These are phyloP conservation scores for Lasiosphaeria ovina DNA, from an alignment of 495 filamentous ascomycete species.

Conservation along the genomic window DNA sequence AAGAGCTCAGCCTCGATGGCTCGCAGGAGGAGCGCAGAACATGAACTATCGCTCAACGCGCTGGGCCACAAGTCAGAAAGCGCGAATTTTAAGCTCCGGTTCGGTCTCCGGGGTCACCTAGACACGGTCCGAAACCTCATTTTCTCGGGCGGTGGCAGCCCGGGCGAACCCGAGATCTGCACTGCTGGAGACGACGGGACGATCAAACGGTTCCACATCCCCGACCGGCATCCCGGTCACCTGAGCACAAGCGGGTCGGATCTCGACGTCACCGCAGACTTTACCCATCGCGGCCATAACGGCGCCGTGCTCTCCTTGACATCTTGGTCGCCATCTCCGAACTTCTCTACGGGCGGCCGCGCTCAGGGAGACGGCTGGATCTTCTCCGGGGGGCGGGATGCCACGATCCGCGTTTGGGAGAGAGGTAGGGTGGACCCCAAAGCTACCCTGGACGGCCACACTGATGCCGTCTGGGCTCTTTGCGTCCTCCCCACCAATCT, in stretches of 20 bases:
- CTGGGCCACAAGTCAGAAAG: slow-evolving; percentile 55
- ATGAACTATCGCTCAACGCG: slow-evolving; percentile 50
- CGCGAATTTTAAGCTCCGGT: slow-evolving; percentile 83
- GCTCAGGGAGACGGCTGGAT: slow-evolving; percentile 92
- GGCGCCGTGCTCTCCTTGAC: slow-evolving; percentile 87
- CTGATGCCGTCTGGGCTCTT: slow-evolving; percentile 92
- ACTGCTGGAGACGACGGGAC: slow-evolving; percentile 94
- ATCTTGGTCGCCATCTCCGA: slow-evolving; percentile 78
- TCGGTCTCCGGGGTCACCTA: slow-evolving; percentile 86
- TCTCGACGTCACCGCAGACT: slow-evolving; percentile 87
- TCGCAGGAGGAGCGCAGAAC: slow-evolving; percentile 55
- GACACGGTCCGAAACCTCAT: slow-evolving; percentile 91
- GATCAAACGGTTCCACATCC: slow-evolving; percentile 95
- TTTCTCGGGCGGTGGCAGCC: slow-evolving; percentile 93
- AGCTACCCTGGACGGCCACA: slow-evolving; percentile 90
- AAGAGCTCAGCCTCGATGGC: slow-evolving; percentile 70
- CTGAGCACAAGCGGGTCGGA: slow-evolving; percentile 59
- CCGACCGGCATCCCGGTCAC: slow-evolving; percentile 58
- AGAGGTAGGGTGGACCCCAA: slow-evolving; percentile 90
- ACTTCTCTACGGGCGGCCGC: slow-evolving; percentile 83
- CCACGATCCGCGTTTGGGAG: slow-evolving; percentile 93
- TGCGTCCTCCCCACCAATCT: slow-evolving; percentile 88
- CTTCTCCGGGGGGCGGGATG: slow-evolving; percentile 93
- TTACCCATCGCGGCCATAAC: slow-evolving; percentile 88
- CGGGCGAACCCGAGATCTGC: slow-evolving; percentile 92